A percentile compares a stretch with the other conserved stretches of the same genome.
These are phyloP conservation scores for Bassia scoparia DNA, from an alignment of 148 eudicot species.

Conservation along the genomic window DNA sequence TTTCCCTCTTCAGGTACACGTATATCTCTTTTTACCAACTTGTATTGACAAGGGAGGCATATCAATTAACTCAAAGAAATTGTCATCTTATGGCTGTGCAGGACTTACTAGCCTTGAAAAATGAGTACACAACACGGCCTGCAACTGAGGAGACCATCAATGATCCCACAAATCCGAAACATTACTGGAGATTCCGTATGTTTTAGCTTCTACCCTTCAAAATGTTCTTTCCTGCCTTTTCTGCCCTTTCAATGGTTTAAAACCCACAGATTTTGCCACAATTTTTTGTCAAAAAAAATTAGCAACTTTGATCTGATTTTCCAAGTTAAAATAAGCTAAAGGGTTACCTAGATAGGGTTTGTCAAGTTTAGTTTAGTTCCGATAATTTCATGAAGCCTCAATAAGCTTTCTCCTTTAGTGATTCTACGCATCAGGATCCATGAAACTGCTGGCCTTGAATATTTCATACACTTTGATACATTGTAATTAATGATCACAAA, in stretches of 20 bases:
- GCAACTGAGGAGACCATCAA: slow-evolving; percentile 93
- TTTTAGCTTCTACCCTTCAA: slow-evolving; percentile 6
- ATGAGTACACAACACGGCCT: slow-evolving; percentile 78
- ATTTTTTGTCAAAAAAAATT: too few species aligned
- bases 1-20: slow-evolving; percentile 92
- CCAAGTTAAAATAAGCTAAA: too few species aligned
- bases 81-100: slow-evolving; percentile 22
- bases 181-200: slow-evolving; percentile 96
- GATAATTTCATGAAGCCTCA: too few species aligned
- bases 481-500: not conserved
- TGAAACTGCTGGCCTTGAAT: not conserved
- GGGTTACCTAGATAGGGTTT: too few species aligned
- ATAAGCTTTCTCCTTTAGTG: not conserved
- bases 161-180: slow-evolving; percentile 95
- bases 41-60: not conserved
- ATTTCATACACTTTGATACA: not conserved
- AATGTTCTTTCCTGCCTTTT: not conserved
- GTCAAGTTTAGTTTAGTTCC: too few species aligned
- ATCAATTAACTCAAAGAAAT: not conserved
- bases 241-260: not conserved
- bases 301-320: too few species aligned
- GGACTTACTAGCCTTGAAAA: slow-evolving; percentile 85
- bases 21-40: not conserved
- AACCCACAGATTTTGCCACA: not conserved
- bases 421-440: not conserved